phyloP scores from a whole-genome alignment of 345 rosid genomes.

The Mangifera indica region DNA sequence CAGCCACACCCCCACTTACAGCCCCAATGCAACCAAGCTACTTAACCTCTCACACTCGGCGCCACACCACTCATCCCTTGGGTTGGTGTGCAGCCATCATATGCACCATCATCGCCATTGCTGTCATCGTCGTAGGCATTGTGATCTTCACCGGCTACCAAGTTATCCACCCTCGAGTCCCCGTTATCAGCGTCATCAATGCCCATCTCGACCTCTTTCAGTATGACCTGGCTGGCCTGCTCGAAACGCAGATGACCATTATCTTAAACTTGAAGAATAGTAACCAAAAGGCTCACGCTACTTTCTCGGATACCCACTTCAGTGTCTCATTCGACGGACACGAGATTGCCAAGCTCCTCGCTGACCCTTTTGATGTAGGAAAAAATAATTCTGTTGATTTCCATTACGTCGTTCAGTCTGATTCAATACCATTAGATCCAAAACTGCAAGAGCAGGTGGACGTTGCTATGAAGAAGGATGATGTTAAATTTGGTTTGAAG shows the following conservation, averaged over 20 bases:
- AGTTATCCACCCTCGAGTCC: conserved; percentile 75
- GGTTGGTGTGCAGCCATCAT: conserved; percentile 75
- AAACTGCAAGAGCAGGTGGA: conserved; percentile 38
- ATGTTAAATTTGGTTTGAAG: conserved; percentile 52
- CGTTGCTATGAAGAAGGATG: conserved; percentile 44
- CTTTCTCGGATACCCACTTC: conserved; percentile 43
- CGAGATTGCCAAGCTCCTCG: conserved; percentile 45
- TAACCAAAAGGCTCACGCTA: conserved; percentile 65
- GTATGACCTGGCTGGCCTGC: conserved; percentile 39
- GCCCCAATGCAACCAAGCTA: conserved; percentile 10
- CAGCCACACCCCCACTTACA: neutral
- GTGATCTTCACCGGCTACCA: conserved; percentile 62
- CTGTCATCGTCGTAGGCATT: conserved; percentile 64
- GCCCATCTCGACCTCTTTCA: conserved; percentile 58
- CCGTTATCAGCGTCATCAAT: conserved; percentile 50
- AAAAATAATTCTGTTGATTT: conserved; percentile 43
- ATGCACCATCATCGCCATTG: conserved; percentile 62
- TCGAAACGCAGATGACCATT: conserved; percentile 62
- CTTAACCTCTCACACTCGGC: neutral
- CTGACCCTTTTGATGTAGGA: conserved; percentile 54
- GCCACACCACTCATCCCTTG: conserved; percentile 52
- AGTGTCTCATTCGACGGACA: conserved; percentile 45
- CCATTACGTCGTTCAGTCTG: conserved; percentile 53
- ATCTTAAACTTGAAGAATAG: conserved; percentile 58
- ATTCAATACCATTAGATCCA: conserved; percentile 57